Evolutionary conservation across 2,329 filamentous ascomycete species (phyloP), one percentile per base, ranked within the genome.

Genomic region (Corniculantispora saksenae): DNA sequence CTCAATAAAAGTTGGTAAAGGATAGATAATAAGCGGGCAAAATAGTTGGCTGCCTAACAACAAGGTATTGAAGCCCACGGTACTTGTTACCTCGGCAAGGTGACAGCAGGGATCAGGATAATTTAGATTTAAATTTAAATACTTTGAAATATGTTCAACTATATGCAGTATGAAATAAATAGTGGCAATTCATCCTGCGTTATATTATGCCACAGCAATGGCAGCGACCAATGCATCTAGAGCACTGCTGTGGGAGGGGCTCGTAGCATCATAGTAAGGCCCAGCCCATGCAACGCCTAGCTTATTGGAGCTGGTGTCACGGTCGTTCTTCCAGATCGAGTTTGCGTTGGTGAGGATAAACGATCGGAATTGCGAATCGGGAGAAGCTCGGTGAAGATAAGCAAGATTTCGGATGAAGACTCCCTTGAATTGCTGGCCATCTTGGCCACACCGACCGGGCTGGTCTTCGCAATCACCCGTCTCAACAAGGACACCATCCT

Each of bases 391-490:
- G 25, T 89, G 80, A 40, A 93, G 75, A 63, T 84, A 83, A 40
- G 82, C 80, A 23, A 93, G 77, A 71, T 91, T 91, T 23, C 89
- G 83, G 19, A 86, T 81, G 68, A 92, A 91, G 43, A 92, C 80
- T 3, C 90, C 90, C 75, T 93, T 92, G 82, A 92, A 93, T 71
- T 91, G 87, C 40, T 85, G 81, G 1, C 81, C 83, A 66, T 88
- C 84, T 21, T 71, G 73, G 13, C 78, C 80, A 62, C 81, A 85
- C 68, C 78, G 69, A 48, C 74, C 74, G 10, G 68, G 59, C 17
- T 68, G 65, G 21, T 73, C 70, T 66, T 79, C 77, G 64, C 77
- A 79, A 43, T 73, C 68, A 66, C 75, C 76, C 10, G 71, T 70
- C 70, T 79, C 77, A 17, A 72, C 67, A 5, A 89, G 75, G 29